These are phyloP conservation scores for Trifolium fragiferum DNA, from an alignment of 306 rosid species.

Conservation along the genomic window DNA sequence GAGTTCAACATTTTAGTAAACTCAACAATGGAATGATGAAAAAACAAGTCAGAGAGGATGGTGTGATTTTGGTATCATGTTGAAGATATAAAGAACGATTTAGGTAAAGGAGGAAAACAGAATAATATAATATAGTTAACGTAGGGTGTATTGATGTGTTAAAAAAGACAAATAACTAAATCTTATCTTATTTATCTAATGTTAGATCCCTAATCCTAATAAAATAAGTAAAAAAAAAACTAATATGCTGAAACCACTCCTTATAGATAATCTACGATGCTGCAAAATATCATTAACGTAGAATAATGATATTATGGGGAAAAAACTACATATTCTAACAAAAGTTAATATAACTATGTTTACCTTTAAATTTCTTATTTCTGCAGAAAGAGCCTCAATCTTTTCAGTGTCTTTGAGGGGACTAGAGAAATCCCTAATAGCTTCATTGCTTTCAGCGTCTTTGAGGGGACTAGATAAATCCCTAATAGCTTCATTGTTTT, in stretches of 20 bases:
- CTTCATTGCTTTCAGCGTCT: conserved; percentile 51
- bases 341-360: conserved; percentile 23
- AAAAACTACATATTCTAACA: background rate
- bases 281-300: conserved; percentile 11
- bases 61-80: background rate
- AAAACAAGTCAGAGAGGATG: conserved; percentile 7
- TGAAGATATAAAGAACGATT: conserved; percentile 11
- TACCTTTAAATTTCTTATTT: conserved; percentile 69
- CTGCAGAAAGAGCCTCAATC: conserved; percentile 58
- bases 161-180: background rate
- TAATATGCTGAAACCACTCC: conserved; percentile 24
- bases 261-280: conserved; percentile 13
- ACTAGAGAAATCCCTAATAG: conserved; percentile 53
- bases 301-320: background rate
- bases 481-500: conserved; percentile 46
- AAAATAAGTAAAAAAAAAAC: background rate
- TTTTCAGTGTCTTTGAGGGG: conserved; percentile 48
- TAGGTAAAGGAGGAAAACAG: conserved; percentile 22
- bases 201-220: conserved; percentile 8
- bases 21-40: background rate
- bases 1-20: conserved; percentile 27
- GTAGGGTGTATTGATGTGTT: background rate
- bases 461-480: conserved; percentile 53
- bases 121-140: background rate
- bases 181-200: conserved; percentile 4